Conservation (phyloP, 2,329 filamentous ascomycete genomes). For the Pestalotiopsis sp. region DNA sequence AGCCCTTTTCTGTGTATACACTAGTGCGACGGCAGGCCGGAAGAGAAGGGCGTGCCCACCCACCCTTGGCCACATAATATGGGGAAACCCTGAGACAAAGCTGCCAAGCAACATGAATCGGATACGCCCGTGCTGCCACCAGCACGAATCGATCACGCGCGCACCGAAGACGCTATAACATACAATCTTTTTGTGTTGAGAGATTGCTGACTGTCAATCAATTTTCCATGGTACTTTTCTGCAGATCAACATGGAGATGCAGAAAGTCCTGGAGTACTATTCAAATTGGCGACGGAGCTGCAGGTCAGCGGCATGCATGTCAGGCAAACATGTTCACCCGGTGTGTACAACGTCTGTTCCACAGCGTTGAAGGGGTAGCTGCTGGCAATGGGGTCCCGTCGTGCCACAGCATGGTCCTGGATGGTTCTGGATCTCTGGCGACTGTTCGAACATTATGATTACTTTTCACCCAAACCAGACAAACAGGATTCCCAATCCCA, state of each 20-base stretch:
- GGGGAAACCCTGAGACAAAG: neutral
- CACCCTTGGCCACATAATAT: neutral
- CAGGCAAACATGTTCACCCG: neutral
- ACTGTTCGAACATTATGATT: neutral
- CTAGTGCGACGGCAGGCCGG: neutral
- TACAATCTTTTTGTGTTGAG: too few relatives aligned
- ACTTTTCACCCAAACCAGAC: too few relatives aligned
- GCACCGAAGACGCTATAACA: neutral
- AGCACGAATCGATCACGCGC: neutral
- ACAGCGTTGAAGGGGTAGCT: neutral
- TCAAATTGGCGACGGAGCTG: neutral
- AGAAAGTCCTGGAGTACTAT: neutral
- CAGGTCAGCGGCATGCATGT: neutral
- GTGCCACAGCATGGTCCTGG: neutral
- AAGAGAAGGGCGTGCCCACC: neutral
- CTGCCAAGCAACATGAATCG: neutral
- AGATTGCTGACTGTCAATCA: too few relatives aligned
- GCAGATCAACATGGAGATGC: neutral
- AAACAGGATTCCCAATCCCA: too few relatives aligned
- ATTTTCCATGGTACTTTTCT: too few relatives aligned
- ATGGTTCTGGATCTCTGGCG: neutral
- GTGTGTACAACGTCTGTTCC: neutral
- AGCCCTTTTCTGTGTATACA: neutral
- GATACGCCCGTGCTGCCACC: neutral
- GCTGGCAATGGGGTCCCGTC: neutral